Percentiles rank a stretch among this genome's conserved stretches.
Evolutionary conservation across 2,329 filamentous ascomycete species (phyloP).

Genomic region (Acarospora socialis): DNA sequence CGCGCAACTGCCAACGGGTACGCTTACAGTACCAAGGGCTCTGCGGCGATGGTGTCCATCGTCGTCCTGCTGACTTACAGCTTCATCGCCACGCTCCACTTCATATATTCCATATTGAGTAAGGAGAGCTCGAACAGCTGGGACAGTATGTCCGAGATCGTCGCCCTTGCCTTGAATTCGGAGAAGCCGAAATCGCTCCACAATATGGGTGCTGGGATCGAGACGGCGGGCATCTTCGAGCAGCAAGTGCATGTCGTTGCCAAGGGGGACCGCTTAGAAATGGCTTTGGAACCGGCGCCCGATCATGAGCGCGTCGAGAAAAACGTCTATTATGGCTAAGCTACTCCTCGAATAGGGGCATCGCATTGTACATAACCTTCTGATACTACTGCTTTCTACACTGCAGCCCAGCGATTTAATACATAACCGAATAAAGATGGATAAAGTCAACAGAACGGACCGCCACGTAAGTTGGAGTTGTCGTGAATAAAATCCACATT

Average conservation of each 20-base stretch:
- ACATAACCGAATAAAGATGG: too few species aligned
- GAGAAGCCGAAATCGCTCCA: constrained; percentile 5
- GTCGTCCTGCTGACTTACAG: constrained; percentile 9
- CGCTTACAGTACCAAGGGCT: constrained; percentile 6
- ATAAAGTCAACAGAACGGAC: too few species aligned
- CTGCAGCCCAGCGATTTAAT: too few species aligned
- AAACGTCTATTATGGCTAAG: too few species aligned
- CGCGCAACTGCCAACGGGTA: constrained; percentile 8
- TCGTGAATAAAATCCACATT: too few species aligned
- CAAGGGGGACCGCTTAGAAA: constrained; percentile 9
- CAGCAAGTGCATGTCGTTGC: constrained; percentile 8
- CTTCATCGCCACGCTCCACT: constrained; percentile 3
- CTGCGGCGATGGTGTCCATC: constrained; percentile 7
- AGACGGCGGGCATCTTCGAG: constrained; percentile 8
- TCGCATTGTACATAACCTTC: too few species aligned
- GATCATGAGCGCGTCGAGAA: too few species aligned
- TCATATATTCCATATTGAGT: constrained; percentile 6
- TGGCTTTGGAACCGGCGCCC: too few species aligned
- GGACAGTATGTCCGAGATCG: constrained; percentile 11
- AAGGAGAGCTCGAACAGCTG: constrained; percentile 11
- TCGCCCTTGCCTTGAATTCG: constrained; percentile 12
- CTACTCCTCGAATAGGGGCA: too few species aligned
- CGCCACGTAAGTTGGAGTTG: too few species aligned
- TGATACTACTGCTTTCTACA: too few species aligned
- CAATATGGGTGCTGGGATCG: constrained; percentile 12